Evolutionary conservation across 306 rosid genomes (phyloP).

Genomic region (Fagus crenata): DNA sequence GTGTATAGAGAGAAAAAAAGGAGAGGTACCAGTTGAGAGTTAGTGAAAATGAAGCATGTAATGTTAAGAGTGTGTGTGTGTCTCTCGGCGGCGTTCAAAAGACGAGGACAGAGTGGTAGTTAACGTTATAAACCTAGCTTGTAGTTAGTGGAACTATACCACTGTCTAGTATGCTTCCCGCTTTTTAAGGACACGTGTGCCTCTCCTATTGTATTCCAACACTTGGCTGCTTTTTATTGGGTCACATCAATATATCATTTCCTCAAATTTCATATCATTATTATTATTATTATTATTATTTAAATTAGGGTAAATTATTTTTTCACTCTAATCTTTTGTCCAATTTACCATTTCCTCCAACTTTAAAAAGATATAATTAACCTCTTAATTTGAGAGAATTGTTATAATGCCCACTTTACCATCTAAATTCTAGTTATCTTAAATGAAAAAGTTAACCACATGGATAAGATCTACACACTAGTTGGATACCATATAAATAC

Average conservation of each 20-base stretch:
- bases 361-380: too few relatives aligned
- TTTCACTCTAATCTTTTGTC: too few relatives aligned
- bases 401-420: too few relatives aligned
- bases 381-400: too few relatives aligned
- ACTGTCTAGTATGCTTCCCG: slow-evolving; percentile 17
- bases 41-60: background rate
- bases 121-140: slow-evolving; percentile 47
- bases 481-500: too few relatives aligned
- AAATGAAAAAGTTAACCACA: too few relatives aligned
- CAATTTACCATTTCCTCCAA: too few relatives aligned
- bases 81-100: slow-evolving; percentile 42
- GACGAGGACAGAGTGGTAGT: slow-evolving; percentile 14
- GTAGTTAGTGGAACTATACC: too few relatives aligned
- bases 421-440: too few relatives aligned
- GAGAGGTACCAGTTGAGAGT: slow-evolving; percentile 20
- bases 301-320: too few relatives aligned
- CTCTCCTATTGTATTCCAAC: background rate
- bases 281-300: too few relatives aligned
- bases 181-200: slow-evolving; percentile 34
- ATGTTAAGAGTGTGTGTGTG: background rate
- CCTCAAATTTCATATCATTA: background rate
- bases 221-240: background rate
- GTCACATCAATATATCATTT: background rate
- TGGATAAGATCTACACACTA: too few relatives aligned
- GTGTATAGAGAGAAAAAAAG: background rate